Percentiles rank a stretch among this genome's conserved stretches.
phyloP scores from a whole-genome alignment of 108 stramenopile genomes.

The Nitzschia putrida region DNA sequence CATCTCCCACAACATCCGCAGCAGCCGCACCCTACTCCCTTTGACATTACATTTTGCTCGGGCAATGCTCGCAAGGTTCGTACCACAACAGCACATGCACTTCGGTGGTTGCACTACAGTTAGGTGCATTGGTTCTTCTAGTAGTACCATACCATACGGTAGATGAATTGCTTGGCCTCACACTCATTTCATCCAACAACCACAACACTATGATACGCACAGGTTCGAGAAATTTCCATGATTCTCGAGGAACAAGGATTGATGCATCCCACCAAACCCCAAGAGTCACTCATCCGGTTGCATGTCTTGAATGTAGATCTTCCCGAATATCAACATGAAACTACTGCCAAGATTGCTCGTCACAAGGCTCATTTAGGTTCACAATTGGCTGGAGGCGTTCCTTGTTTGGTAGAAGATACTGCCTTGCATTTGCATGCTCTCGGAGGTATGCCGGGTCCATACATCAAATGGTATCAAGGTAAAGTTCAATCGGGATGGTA shows the following conservation, averaged over 20 bases:
- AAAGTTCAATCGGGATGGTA: slow-evolving; percentile 80
- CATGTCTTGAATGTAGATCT: slow-evolving; percentile 78
- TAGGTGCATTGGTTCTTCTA: too few relatives aligned
- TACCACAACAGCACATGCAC: too few relatives aligned
- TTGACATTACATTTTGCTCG: too few relatives aligned
- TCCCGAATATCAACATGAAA: slow-evolving; percentile 90
- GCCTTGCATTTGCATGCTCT: slow-evolving; percentile 92
- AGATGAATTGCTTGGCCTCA: too few relatives aligned
- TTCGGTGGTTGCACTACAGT: too few relatives aligned
- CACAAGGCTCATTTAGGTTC: slow-evolving; percentile 86
- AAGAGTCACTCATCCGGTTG: slow-evolving; percentile 52
- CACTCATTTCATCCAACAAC: too few relatives aligned
- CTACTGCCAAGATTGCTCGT: slow-evolving; percentile 83
- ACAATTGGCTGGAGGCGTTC: slow-evolving; percentile 74
- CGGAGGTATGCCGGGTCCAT: slow-evolving; percentile 98
- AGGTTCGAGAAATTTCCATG: slow-evolving; percentile 68
- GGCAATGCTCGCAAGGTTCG: too few relatives aligned
- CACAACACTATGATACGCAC: background rate
- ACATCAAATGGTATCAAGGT: slow-evolving; percentile 99
- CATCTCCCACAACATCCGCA: too few relatives aligned
- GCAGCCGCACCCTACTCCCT: too few relatives aligned
- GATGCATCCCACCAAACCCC: slow-evolving; percentile 16
- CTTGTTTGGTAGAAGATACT: slow-evolving; percentile 97
- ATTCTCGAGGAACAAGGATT: slow-evolving; percentile 65
- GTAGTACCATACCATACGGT: too few relatives aligned